Evolutionary conservation across 352 stramenopile species (phyloP).

Genomic region (Globisporangium middletonii): DNA sequence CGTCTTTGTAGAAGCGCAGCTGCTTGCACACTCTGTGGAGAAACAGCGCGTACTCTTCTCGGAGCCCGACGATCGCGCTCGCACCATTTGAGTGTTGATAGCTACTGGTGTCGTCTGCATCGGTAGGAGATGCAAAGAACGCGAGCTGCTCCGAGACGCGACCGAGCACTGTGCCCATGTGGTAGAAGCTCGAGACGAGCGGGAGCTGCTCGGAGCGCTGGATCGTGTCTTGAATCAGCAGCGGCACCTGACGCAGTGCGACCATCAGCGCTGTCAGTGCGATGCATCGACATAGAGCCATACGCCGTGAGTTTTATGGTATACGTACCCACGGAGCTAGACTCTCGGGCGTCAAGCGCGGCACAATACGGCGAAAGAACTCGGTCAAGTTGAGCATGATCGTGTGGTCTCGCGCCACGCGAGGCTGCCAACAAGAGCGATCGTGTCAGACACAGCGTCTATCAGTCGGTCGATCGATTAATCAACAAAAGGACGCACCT

Average conservation of each 20-base stretch:
- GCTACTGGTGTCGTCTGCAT: not conserved
- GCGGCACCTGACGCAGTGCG: slow-evolving; percentile 19
- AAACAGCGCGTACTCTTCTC: slow-evolving; percentile 37
- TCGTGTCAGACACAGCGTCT: not conserved
- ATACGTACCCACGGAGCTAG: slow-evolving; percentile 46
- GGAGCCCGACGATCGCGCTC: not conserved
- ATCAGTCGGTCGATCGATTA: not conserved
- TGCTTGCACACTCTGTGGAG: slow-evolving; percentile 34
- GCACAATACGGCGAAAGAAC: slow-evolving; percentile 54
- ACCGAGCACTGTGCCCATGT: slow-evolving; percentile 40
- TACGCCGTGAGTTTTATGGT: no score
- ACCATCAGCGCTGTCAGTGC: not conserved
- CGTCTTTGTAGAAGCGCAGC: slow-evolving; percentile 70
- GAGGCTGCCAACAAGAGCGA: slow-evolving; percentile 29
- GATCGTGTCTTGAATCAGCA: slow-evolving; percentile 30
- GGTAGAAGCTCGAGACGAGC: slow-evolving; percentile 59
- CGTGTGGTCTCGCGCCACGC: slow-evolving; percentile 61
- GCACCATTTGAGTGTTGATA: not conserved
- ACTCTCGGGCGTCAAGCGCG: slow-evolving; percentile 18
- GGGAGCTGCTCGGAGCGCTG: slow-evolving; percentile 22
- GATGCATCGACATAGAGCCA: no score
- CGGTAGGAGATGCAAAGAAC: slow-evolving; percentile 16
- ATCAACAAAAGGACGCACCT: slow-evolving; percentile 23
- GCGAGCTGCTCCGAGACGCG: slow-evolving; percentile 18
- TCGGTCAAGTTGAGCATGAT: slow-evolving; percentile 80